These are phyloP conservation scores for Phytophthora gonapodyides DNA, from an alignment of 352 stramenopile species.

Conservation along the genomic window DNA sequence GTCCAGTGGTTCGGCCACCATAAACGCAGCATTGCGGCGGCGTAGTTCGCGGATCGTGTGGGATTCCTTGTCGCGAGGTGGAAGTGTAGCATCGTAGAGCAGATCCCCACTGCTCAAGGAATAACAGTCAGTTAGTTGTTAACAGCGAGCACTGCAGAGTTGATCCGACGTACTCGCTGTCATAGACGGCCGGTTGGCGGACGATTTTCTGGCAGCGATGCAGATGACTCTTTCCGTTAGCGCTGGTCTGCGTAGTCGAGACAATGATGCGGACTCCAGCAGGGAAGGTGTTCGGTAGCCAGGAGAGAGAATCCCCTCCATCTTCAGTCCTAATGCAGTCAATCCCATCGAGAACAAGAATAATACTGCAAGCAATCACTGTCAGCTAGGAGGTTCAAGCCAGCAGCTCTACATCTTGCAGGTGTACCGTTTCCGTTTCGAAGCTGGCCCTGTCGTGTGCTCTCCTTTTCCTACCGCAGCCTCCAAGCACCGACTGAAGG, in stretches of 20 bases:
- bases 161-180: slow-evolving; percentile 53
- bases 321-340: slow-evolving; percentile 83
- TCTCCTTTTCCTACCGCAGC: slow-evolving; percentile 56
- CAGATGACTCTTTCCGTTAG: slow-evolving; percentile 36
- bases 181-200: slow-evolving; percentile 62
- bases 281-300: slow-evolving; percentile 76
- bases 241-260: slow-evolving; percentile 53
- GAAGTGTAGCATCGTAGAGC: slow-evolving; percentile 63
- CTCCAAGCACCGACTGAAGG: slow-evolving; percentile 76
- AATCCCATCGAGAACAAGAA: slow-evolving; percentile 81
- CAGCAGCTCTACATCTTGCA: neutral
- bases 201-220: slow-evolving; percentile 44
- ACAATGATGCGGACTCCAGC: slow-evolving; percentile 73
- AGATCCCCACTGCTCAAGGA: slow-evolving; percentile 52
- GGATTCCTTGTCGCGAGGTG: slow-evolving; percentile 50
- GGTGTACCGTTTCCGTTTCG: slow-evolving; percentile 36
- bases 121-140: slow-evolving; percentile 1
- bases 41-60: slow-evolving; percentile 78
- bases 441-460: slow-evolving; percentile 28
- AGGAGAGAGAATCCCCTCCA: slow-evolving; percentile 84
- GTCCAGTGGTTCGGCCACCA: slow-evolving; percentile 75
- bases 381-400: neutral
- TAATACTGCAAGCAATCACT: slow-evolving; percentile 47
- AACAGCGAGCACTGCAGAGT: neutral
- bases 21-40: slow-evolving; percentile 58